Evolutionary conservation across 2,329 filamentous ascomycete species (phyloP), one percentile per base, ranked within the genome.

Genomic region (Aureobasidium sp.): DNA sequence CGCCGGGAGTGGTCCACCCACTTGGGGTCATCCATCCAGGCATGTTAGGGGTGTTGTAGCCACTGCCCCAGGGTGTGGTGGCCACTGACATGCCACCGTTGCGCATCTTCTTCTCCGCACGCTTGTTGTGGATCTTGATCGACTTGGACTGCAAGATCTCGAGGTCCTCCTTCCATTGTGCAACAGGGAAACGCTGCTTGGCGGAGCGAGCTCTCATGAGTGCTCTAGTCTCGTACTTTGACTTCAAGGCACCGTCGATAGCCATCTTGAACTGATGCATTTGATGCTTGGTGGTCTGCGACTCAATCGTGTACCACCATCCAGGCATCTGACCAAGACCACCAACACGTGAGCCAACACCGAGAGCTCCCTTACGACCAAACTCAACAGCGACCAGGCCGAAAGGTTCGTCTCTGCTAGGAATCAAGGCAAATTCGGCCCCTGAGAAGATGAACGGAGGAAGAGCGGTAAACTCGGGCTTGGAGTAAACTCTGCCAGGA

Each of bases 241-340:
- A 83, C 50, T 72, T 76, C 51, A 85, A 64, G 1, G 82, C 83
- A 48, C 74, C 74, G n/a, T 78, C 69, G 57, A 85, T 84, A 11
- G 82, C 79, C 58, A 75, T 72, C 64, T 79, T 81, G 71, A 85
- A 85, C 62, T 85, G 83, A 40, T 79, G 76, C 51, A 85, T 71
- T 38, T 84, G 68, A 68, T 85, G 82, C 38, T 75, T 75, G 0
- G 81, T 82, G 1, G 79, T 79, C 5, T 76, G 81, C 0, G 80
- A 83, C 63, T 85, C 83, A 53, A 85, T 78, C 0, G 82, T 84
- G 64, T 79, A 85, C 82, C 82, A 85, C 78, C 81, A 85, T 21
- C 83, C 83, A 17, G 83, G 83, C 81, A 85, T 85, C 62, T 83
- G 79, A n/a, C 82, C 81, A 19, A 85, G 72, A 52, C 82, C 83